Evolutionary conservation across 2,329 filamentous ascomycete species (phyloP).

Genomic region (Sporothrix humicola): DNA sequence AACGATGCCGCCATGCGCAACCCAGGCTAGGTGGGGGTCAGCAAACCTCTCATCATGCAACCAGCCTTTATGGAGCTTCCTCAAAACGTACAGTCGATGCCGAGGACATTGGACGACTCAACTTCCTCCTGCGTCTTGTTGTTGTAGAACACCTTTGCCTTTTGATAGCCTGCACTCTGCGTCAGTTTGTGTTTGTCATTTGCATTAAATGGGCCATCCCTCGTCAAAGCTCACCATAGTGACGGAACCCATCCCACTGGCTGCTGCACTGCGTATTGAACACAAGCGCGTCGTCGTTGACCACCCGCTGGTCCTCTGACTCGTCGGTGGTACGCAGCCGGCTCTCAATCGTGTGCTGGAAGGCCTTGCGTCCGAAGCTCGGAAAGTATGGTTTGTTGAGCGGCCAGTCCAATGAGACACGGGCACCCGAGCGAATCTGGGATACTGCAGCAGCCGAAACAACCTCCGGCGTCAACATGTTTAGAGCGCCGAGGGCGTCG

Average conservation of each 20-base stretch:
- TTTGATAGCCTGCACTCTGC: conserved; percentile 47
- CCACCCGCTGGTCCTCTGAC: conserved; percentile 23
- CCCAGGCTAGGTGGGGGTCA: conserved; percentile 34
- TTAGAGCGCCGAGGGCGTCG: conserved; percentile 57
- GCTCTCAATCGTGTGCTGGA: conserved; percentile 29
- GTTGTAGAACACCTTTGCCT: conserved; percentile 50
- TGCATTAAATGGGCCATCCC: neutral
- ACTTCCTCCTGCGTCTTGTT: conserved; percentile 49
- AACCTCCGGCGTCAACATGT: conserved; percentile 57
- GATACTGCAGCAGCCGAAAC: conserved; percentile 54
- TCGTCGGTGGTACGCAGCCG: conserved; percentile 1
- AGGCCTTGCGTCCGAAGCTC: conserved; percentile 34
- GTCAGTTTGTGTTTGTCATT: neutral
- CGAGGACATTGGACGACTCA: conserved; percentile 46
- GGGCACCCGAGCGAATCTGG: conserved; percentile 58
- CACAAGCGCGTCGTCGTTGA: conserved; percentile 47
- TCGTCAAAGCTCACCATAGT: conserved; percentile 34
- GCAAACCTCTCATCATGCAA: too few relatives aligned
- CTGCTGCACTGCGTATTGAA: conserved; percentile 38
- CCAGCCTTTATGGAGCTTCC: neutral
- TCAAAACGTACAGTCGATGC: conserved; percentile 46
- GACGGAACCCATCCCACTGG: conserved; percentile 50
- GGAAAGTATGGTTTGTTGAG: conserved; percentile 29
- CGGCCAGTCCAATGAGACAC: conserved; percentile 51
- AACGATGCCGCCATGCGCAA: conserved; percentile 51